Conservation (phyloP, 2,329 filamentous ascomycete genomes). For the Alternaria atra region DNA sequence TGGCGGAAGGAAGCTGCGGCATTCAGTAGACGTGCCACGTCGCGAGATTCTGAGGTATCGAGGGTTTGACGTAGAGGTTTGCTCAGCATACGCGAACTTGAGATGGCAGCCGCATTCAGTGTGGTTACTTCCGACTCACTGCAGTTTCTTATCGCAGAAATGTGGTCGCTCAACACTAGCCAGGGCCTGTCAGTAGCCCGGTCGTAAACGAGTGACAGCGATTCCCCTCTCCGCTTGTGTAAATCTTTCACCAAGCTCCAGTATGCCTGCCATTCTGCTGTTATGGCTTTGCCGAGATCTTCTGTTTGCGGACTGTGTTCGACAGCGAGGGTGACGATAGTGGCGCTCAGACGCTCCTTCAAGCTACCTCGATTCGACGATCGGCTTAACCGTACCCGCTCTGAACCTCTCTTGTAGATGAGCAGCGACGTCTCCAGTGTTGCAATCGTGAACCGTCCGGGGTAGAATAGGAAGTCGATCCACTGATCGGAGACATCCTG, state of each 20-base stretch:
- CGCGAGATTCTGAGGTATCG: conserved; percentile 52
- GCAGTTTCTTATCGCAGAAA: conserved; percentile 81
- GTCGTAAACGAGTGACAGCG: conserved; percentile 80
- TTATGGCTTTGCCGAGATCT: conserved; percentile 75
- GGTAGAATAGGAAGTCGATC: conserved; percentile 83
- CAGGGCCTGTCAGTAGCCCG: conserved; percentile 75
- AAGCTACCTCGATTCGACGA: conserved; percentile 62
- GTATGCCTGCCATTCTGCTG: conserved; percentile 88
- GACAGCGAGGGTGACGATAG: conserved; percentile 74
- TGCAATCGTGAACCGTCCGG: conserved; percentile 80
- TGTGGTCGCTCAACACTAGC: conserved; percentile 83
- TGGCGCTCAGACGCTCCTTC: conserved; percentile 77
- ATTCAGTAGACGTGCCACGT: conserved; percentile 70
- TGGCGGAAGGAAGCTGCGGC: conserved; percentile 76
- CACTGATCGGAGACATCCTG: conserved; percentile 72
- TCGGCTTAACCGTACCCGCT: conserved; percentile 30
- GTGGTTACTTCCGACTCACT: conserved; percentile 78
- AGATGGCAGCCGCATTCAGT: conserved; percentile 67
- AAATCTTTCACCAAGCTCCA: conserved; percentile 86
- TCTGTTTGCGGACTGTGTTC: conserved; percentile 76
- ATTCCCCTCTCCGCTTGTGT: conserved; percentile 84
- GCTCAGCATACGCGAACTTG: conserved; percentile 24
- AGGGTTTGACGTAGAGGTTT: conserved; percentile 44
- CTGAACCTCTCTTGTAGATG: conserved; percentile 76
- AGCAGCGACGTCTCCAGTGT: conserved; percentile 84